phyloP scores from a whole-genome alignment of 495 filamentous ascomycete species.

The Geoglossum glabrum region DNA sequence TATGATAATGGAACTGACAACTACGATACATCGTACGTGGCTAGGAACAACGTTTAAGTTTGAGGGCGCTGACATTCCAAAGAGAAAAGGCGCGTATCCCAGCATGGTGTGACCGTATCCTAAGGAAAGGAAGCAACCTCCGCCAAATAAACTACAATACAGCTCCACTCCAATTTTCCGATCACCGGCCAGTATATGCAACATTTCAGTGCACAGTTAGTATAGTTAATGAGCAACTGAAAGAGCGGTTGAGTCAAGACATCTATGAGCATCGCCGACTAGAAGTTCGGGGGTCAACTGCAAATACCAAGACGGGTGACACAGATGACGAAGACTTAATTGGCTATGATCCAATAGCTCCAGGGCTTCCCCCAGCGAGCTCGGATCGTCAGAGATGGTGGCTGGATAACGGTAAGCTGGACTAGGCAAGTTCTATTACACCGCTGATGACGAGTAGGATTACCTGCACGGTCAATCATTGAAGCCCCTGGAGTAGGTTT shows the following conservation, averaged over 20 bases:
- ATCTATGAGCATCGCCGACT: slow-evolving; percentile 50
- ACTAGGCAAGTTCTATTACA: neutral
- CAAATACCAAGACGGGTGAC: slow-evolving; percentile 27
- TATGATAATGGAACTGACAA: slow-evolving; percentile 71
- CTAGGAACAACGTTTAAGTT: neutral
- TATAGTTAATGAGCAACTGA: slow-evolving; percentile 51
- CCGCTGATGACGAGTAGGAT: slow-evolving; percentile 23
- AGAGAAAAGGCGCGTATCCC: slow-evolving; percentile 88
- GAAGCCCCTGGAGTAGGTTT: slow-evolving; percentile 38
- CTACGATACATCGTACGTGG: slow-evolving; percentile 75
- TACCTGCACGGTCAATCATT: slow-evolving; percentile 51
- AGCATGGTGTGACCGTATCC: slow-evolving; percentile 88
- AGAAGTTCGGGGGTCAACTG: slow-evolving; percentile 28
- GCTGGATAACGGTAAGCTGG: slow-evolving; percentile 49
- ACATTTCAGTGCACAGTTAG: slow-evolving; percentile 66
- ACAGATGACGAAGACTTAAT: slow-evolving; percentile 56
- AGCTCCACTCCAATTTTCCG: slow-evolving; percentile 67
- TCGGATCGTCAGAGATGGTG: slow-evolving; percentile 88
- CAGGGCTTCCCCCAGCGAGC: slow-evolving; percentile 70
- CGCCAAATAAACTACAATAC: slow-evolving; percentile 63
- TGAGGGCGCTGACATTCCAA: neutral
- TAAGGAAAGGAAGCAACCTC: slow-evolving; percentile 67
- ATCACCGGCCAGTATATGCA: slow-evolving; percentile 84
- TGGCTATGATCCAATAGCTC: slow-evolving; percentile 53
- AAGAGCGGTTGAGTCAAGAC: slow-evolving; percentile 44